Evolutionary conservation across 2,329 filamentous ascomycete species (phyloP).

Genomic region (Arthrobotrys sinensis): DNA sequence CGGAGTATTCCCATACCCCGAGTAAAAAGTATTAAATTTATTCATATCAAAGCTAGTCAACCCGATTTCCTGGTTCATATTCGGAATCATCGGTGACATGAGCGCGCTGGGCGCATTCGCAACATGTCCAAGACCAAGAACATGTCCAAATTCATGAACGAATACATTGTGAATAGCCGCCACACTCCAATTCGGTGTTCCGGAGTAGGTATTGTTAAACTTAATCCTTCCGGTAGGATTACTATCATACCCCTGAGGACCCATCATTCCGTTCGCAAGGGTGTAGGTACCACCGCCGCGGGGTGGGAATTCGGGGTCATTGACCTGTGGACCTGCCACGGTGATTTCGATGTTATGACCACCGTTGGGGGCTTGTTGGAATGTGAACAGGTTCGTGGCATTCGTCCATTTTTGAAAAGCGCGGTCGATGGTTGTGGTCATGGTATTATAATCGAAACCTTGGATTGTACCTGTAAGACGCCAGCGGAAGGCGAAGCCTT

Average conservation of each 20-base stretch:
- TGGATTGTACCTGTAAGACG: slow-evolving; percentile 23
- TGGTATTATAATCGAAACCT: slow-evolving; percentile 11
- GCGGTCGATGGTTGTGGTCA: slow-evolving; percentile 23
- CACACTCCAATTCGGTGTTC: slow-evolving; percentile 19
- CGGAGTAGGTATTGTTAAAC: slow-evolving; percentile 26
- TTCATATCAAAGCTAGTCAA: slow-evolving; percentile 14
- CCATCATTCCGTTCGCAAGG: slow-evolving; percentile 10
- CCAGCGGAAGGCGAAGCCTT: slow-evolving; percentile 34
- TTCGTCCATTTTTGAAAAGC: slow-evolving; percentile 33
- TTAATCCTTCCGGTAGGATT: slow-evolving; percentile 1
- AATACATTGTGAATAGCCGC: slow-evolving; percentile 35
- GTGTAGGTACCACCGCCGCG: slow-evolving; percentile 1
- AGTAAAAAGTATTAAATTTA: slow-evolving; percentile 22
- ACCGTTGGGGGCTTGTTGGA: slow-evolving; percentile 15
- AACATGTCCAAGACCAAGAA: slow-evolving; percentile 33
- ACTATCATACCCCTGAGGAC: slow-evolving; percentile 1
- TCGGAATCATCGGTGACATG: slow-evolving; percentile 27
- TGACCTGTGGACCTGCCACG: slow-evolving; percentile 3
- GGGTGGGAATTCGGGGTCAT: slow-evolving; percentile 9
- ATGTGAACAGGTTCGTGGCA: slow-evolving; percentile 3
- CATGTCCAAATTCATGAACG: slow-evolving; percentile 26
- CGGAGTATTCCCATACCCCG: neutral
- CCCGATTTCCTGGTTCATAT: slow-evolving; percentile 17
- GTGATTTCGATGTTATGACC: slow-evolving; percentile 26
- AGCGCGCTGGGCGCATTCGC: neutral